Evolutionary conservation across 2,329 filamentous ascomycete species (phyloP).

Genomic region (Metarhizium anisopliae): DNA sequence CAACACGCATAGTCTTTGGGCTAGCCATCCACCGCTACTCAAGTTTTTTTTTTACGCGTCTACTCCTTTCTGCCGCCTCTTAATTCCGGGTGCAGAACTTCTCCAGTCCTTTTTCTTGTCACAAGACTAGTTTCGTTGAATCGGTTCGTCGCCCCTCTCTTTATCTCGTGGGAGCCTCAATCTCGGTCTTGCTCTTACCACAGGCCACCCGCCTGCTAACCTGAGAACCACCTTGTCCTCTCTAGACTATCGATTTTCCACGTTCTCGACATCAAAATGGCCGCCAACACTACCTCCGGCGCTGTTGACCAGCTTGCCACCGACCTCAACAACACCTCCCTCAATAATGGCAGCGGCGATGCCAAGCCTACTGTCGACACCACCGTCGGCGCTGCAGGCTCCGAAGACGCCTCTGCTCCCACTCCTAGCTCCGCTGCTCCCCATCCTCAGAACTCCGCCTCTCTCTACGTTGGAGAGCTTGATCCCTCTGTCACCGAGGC

Average conservation of each 20-base stretch:
- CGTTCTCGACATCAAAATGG: constrained; percentile 38
- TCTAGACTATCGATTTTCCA: constrained; percentile 6
- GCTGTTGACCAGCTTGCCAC: constrained; percentile 73
- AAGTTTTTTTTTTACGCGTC: not conserved
- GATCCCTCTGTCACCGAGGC: constrained; percentile 97
- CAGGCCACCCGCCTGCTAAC: constrained; percentile 1
- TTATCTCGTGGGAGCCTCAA: constrained; percentile 5
- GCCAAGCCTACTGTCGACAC: constrained; percentile 67
- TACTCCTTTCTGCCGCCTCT: constrained; percentile 3
- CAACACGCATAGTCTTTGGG: constrained; percentile 9
- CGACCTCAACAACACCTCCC: constrained; percentile 64
- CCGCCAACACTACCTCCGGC: constrained; percentile 46
- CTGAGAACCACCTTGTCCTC: not conserved
- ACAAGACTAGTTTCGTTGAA: constrained; percentile 2
- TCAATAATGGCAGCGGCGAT: constrained; percentile 62
- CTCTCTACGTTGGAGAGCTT: constrained; percentile 97
- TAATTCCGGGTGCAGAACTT: not conserved
- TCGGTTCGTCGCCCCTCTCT: constrained; percentile 4
- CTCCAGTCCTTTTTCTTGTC: not conserved
- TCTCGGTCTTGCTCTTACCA: not conserved
- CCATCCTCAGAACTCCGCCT: constrained; percentile 88
- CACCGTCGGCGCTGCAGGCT: constrained; percentile 46
- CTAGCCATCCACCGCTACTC: constrained; percentile 8
- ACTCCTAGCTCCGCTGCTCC: constrained; percentile 66
- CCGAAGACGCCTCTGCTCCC: constrained; percentile 52